Conservation (phyloP, 1,284 basidiomycete genomes). For the Ganoderma sp. region DNA sequence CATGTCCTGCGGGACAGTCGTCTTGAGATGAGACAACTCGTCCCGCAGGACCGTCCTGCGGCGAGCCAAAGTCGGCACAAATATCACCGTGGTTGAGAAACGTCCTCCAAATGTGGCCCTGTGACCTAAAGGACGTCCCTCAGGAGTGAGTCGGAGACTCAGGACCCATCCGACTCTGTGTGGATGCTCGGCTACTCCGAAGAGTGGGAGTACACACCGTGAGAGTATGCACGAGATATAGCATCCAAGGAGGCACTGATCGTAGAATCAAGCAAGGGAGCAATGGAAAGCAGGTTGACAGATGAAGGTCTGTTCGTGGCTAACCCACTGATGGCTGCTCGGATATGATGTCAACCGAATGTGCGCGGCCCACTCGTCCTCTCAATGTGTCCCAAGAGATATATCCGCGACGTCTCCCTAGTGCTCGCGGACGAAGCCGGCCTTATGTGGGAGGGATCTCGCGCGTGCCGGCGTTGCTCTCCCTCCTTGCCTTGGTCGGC, state of each 20-base stretch:
- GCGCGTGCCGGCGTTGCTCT: conserved; percentile 54
- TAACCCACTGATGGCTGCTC: conserved; percentile 37
- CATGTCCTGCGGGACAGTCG: conserved; percentile 39
- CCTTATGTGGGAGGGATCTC: conserved; percentile 37
- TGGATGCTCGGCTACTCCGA: conserved; percentile 40
- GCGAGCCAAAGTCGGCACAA: conserved; percentile 51
- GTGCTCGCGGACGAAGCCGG: conserved; percentile 40
- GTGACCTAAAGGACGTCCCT: conserved; percentile 23
- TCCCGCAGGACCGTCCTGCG: conserved; percentile 46
- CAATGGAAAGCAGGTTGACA: conserved; percentile 44
- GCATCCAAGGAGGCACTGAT: conserved; percentile 16
- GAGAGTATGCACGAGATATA: conserved; percentile 10
- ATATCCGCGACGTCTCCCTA: conserved; percentile 56
- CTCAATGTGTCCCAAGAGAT: conserved; percentile 30
- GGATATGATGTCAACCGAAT: conserved; percentile 25
- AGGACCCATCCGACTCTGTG: conserved; percentile 44
- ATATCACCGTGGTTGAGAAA: conserved; percentile 51
- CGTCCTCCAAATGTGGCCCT: conserved; percentile 32
- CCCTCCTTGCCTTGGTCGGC: conserved; percentile 39
- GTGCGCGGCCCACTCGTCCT: conserved; percentile 45
- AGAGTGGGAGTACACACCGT: conserved; percentile 26
- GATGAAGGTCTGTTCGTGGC: conserved; percentile 46
- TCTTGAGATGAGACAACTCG: conserved; percentile 38
- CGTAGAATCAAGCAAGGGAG: conserved; percentile 36
- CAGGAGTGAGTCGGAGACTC: conserved; percentile 49